Evolutionary conservation across 805 yeast species (phyloP).

Genomic region (Ogataea allantospora): DNA sequence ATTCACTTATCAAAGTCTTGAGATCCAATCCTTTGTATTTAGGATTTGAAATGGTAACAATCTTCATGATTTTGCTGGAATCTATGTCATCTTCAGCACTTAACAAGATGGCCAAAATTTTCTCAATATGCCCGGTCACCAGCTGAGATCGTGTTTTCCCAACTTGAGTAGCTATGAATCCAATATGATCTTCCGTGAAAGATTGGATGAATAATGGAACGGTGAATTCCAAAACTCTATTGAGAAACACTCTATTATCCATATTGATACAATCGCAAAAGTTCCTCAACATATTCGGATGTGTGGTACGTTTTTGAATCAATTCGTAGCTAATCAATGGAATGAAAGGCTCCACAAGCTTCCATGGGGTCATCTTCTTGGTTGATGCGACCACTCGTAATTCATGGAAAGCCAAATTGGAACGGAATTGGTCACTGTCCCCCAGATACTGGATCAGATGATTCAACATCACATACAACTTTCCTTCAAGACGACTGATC

Average conservation of each 20-base stretch:
- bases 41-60: conserved; percentile 53
- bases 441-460: conserved; percentile 66
- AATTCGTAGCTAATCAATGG: conserved; percentile 67
- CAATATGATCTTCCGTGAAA: conserved; percentile 60
- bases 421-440: conserved; percentile 60
- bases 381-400: conserved; percentile 56
- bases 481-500: conserved; percentile 58
- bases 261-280: conserved; percentile 67
- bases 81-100: conserved; percentile 49
- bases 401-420: conserved; percentile 66
- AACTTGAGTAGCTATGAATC: conserved; percentile 56
- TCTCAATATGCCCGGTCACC: conserved; percentile 46
- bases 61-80: conserved; percentile 48
- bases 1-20: conserved; percentile 33
- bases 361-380: conserved; percentile 68
- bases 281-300: conserved; percentile 53
- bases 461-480: conserved; percentile 62
- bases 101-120: conserved; percentile 57
- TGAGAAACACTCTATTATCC: conserved; percentile 57
- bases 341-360: conserved; percentile 73
- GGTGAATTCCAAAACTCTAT: conserved; percentile 67
- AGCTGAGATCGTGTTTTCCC: conserved; percentile 46
- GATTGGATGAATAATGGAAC: conserved; percentile 73
- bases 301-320: conserved; percentile 49
- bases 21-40: conserved; percentile 37